Evolutionary conservation across 768 basidiomycete species (phyloP).

Genomic region (Agrocybe praecox): DNA sequence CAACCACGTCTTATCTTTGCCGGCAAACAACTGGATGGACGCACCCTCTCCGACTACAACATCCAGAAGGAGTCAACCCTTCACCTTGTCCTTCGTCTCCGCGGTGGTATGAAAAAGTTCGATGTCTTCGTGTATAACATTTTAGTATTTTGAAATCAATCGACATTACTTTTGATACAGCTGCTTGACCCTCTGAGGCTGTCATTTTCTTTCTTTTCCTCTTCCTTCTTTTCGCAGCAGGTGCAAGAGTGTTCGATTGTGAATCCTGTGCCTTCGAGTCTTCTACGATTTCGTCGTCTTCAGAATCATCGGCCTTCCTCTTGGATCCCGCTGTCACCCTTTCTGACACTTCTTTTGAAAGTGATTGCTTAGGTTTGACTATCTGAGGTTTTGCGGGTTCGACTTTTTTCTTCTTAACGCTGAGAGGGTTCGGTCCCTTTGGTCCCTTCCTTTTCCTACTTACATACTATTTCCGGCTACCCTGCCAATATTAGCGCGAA

Average conservation of each 20-base stretch:
- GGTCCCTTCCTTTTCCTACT: conserved; percentile 76
- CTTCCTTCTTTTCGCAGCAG: conserved; percentile 16
- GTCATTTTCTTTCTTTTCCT: conserved; percentile 20
- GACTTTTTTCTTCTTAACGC: conserved; percentile 82
- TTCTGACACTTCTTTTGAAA: conserved; percentile 24
- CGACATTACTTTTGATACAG: background rate
- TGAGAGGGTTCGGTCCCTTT: conserved; percentile 91
- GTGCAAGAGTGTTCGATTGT: background rate
- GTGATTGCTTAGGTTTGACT: conserved; percentile 36
- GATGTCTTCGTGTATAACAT: conserved; percentile 17
- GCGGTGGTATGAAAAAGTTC: conserved; percentile 74
- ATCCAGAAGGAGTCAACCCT: conserved; percentile 83
- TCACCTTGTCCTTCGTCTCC: conserved; percentile 73
- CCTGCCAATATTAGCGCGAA: too few species aligned
- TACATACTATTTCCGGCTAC: too few species aligned
- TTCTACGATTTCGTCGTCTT: conserved; percentile 8
- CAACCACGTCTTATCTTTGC: conserved; percentile 93
- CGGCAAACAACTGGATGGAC: conserved; percentile 93
- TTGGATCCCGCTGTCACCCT: conserved; percentile 23
- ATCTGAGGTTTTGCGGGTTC: conserved; percentile 38
- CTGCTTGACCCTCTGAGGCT: background rate
- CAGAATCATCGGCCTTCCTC: conserved; percentile 25
- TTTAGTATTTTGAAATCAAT: background rate
- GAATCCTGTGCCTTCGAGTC: background rate
- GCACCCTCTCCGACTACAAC: conserved; percentile 80